Evolutionary conservation across 306 rosid genomes (phyloP).

Genomic region (Quercus parvula): DNA sequence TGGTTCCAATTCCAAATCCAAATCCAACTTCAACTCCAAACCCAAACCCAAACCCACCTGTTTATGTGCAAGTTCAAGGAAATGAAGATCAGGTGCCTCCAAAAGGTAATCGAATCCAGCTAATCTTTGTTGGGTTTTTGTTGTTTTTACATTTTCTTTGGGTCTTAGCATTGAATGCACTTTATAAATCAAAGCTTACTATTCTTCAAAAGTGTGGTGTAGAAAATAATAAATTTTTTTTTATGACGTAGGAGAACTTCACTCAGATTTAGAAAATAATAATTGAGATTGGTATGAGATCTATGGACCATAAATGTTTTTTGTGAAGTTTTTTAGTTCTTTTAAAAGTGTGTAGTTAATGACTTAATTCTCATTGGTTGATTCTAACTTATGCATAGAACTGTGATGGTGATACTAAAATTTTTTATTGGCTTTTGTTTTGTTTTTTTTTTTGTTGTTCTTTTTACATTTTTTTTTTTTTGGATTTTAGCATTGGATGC

Average conservation of each 20-base stretch:
- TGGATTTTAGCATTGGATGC: neutral
- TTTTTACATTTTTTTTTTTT: neutral
- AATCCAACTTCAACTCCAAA: neutral
- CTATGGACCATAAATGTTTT: too few species aligned
- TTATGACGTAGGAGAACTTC: too few species aligned
- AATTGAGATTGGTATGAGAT: too few species aligned
- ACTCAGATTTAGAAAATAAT: too few species aligned
- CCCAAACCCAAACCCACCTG: neutral
- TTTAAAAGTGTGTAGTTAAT: too few species aligned
- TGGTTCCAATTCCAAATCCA: neutral
- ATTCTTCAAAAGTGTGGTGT: neutral
- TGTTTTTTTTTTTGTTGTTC: too few species aligned
- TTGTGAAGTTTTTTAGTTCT: too few species aligned
- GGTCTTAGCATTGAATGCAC: neutral
- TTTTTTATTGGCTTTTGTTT: neutral
- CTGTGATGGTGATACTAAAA: neutral
- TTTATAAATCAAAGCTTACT: too few species aligned
- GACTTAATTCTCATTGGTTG: too few species aligned
- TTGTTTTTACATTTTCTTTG: neutral
- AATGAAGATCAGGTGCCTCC: constrained; percentile 30
- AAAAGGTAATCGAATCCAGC: constrained; percentile 24
- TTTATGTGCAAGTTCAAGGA: neutral
- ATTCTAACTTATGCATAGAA: neutral
- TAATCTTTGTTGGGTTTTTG: neutral
- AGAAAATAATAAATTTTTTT: too few species aligned